Evolutionary conservation across 2,329 filamentous ascomycete species (phyloP).

Genomic region (Aspergillus transmontanensis): DNA sequence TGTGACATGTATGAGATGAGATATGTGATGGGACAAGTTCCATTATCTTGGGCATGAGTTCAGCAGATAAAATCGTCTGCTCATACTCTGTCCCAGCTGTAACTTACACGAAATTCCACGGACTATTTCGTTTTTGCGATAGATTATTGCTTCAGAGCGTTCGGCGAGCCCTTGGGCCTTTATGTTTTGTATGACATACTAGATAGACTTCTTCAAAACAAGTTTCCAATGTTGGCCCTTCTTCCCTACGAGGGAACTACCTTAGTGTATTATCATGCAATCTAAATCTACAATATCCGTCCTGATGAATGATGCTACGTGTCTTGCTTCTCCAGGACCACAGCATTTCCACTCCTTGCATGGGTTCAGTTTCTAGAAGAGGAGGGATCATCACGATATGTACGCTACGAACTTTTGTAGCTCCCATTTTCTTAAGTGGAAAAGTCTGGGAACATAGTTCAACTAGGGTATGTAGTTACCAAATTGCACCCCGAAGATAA

Average conservation of each 20-base stretch:
- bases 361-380: too few relatives aligned
- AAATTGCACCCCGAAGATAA: too few relatives aligned
- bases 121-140: neutral
- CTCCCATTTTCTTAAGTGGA: too few relatives aligned
- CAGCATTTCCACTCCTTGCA: too few relatives aligned
- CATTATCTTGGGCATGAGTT: neutral
- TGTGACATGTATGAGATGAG: neutral
- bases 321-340: too few relatives aligned
- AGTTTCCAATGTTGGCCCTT: neutral
- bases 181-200: neutral
- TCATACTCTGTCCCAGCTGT: neutral
- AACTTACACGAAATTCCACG: neutral
- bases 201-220: neutral
- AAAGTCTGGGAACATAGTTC: too few relatives aligned
- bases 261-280: neutral
- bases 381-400: too few relatives aligned
- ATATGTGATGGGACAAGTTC: neutral
- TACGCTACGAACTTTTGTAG: too few relatives aligned
- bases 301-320: too few relatives aligned
- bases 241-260: neutral
- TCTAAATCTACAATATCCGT: too few relatives aligned
- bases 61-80: neutral
- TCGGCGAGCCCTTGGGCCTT: neutral
- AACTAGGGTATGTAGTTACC: too few relatives aligned
- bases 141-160: neutral